Evolutionary conservation across 148 eudicot species (phyloP).

Genomic region (Persicaria maculosa): DNA sequence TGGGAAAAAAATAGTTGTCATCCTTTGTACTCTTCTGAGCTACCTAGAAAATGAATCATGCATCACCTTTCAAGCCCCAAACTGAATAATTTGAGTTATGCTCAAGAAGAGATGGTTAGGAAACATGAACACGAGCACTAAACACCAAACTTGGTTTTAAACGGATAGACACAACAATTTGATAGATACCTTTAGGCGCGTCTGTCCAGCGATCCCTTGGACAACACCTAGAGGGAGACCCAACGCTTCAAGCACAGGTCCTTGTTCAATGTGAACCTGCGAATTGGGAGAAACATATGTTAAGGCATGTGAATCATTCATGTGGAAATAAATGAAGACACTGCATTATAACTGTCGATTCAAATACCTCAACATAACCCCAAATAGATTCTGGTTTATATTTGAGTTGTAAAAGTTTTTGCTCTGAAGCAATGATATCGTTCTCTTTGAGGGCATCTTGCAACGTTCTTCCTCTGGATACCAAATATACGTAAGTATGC

Average conservation of each 20-base stretch:
- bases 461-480: conserved; percentile 74
- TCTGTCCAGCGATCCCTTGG: conserved; percentile 96
- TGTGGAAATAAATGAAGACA: neutral
- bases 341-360: neutral
- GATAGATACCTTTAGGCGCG: conserved; percentile 62
- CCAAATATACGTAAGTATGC: conserved; percentile 17
- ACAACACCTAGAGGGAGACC: conserved; percentile 95
- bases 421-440: conserved; percentile 46
- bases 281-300: neutral
- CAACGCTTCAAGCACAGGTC: conserved; percentile 77
- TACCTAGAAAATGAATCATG: neutral
- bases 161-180: neutral
- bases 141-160: neutral
- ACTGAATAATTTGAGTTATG: neutral
- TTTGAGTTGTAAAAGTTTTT: conserved; percentile 54
- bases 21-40: neutral
- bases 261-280: conserved; percentile 97
- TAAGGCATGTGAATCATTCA: neutral
- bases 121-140: neutral
- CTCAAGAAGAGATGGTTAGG: neutral
- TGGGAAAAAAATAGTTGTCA: neutral
- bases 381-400: conserved; percentile 76
- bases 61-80: neutral
- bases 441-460: conserved; percentile 59
- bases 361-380: conserved; percentile 85